phyloP scores from a whole-genome alignment of 2,329 filamentous ascomycete species.

The Arthrobotrys entomopaga region DNA sequence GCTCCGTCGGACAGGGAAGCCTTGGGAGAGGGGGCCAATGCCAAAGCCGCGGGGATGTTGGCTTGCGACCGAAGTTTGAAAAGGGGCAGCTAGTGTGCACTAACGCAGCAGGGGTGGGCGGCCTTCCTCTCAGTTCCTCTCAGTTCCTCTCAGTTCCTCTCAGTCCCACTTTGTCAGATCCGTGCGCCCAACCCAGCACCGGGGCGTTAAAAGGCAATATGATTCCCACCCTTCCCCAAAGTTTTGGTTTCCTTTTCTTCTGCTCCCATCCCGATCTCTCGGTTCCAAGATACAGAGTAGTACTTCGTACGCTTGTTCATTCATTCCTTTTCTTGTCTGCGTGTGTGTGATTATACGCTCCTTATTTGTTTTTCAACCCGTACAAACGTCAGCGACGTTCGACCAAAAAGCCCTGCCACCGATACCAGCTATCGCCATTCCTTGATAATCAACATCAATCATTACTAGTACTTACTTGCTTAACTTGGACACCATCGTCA shows the following conservation, averaged over 20 bases:
- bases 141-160: conserved; percentile 2
- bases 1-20: conserved; percentile 35
- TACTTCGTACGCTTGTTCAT: conserved; percentile 16
- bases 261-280: conserved; percentile 43
- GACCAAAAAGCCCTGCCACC: conserved; percentile 27
- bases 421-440: conserved; percentile 39
- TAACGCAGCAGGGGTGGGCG: conserved; percentile 19
- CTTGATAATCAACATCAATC: conserved; percentile 14
- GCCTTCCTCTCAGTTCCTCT: background rate
- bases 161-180: background rate
- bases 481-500: background rate
- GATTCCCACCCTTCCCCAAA: conserved; percentile 5
- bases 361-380: conserved; percentile 25
- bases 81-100: conserved; percentile 28
- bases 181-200: background rate
- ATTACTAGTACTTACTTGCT: background rate
- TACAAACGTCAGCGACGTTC: conserved; percentile 51
- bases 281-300: conserved; percentile 42
- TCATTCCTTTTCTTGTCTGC: background rate
- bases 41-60: conserved; percentile 32
- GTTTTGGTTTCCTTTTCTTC: conserved; percentile 35
- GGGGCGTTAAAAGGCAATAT: conserved; percentile 29
- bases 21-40: conserved; percentile 5
- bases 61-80: conserved; percentile 31
- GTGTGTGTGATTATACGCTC: conserved; percentile 27